Evolutionary conservation across 805 yeast species (phyloP), one percentile per base, ranked within the genome.

Genomic region (Cyberlindnera mississippiensis): DNA sequence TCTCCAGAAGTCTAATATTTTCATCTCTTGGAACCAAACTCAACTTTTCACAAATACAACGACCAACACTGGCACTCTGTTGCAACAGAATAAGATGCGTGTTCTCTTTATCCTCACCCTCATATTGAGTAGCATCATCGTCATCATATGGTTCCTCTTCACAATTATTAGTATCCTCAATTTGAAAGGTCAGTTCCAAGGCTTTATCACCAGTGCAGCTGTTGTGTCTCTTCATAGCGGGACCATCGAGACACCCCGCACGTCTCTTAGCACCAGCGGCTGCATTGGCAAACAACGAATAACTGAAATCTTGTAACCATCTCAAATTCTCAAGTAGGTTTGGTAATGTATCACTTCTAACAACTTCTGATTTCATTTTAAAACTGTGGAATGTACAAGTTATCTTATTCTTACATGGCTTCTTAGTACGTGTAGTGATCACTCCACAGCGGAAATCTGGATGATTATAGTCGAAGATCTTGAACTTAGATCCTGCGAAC

Each of bases 291-390:
- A 20, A 20, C 24, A 20, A 20, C 24, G 24, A 20, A 20, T 20
- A 20, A 20, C 24, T 20, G 24, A 20, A 20, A 20, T 26, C 28
- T 14, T 46, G 46, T 26, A 79, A 70, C 49, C 72, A 75, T 45
- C 70, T 71, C 38, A 37, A 48, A 28, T 48, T 53, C 19, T 28
- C 43, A n/a, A 54, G 35, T 37, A 54, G 33, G 29, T 45, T 40
- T 10, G 34, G 32, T 4, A 49, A 18, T 3, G 47, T 40, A 19
- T 42, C 46, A 13, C 37, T 33, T 40, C 56, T 41, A 30, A 37
- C 41, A 14, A 53, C 36, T 9, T 18, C 24, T 6, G 46, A 30
- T 26, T 50, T 53, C 18, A 49, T 49, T 4, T 16, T 26, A 9
- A 28, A 18, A 7, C 42, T 30, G 31, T 55, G 57, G 28, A 35